Evolutionary conservation across 345 rosid genomes (phyloP).

Genomic region (Boechera divaricarpa): DNA sequence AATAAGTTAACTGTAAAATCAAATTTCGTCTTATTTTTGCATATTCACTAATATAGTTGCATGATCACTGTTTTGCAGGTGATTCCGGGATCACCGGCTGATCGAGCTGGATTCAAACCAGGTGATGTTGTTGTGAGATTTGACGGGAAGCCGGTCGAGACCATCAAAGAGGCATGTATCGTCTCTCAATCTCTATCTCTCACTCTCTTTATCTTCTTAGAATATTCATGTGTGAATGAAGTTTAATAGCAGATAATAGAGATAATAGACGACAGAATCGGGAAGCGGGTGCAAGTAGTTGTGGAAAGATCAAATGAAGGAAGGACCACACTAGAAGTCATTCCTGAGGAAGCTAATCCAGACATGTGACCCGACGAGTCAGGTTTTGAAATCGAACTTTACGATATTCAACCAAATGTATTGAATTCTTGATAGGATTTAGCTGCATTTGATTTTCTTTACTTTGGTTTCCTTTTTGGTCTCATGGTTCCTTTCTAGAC

Average conservation of each 20-base stretch:
- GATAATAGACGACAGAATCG: conserved; percentile 70
- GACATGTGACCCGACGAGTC: conserved; percentile 42
- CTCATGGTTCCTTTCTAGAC: background rate
- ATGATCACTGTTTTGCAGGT: conserved; percentile 52
- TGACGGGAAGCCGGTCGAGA: conserved; percentile 75
- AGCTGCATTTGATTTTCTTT: background rate
- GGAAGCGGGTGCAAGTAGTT: conserved; percentile 58
- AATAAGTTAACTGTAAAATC: background rate
- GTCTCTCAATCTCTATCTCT: background rate
- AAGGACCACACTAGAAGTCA: conserved; percentile 53
- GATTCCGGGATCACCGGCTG: conserved; percentile 89
- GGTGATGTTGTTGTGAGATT: conserved; percentile 83
- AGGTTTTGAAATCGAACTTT: background rate
- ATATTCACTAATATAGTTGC: background rate
- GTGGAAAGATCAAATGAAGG: conserved; percentile 67
- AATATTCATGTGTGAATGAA: conserved; percentile 2
- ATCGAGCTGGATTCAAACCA: conserved; percentile 81
- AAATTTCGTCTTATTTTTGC: background rate
- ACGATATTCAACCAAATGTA: background rate
- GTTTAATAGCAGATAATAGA: conserved; percentile 60
- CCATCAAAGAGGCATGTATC: conserved; percentile 68
- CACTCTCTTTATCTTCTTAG: background rate
- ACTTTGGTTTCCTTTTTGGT: background rate
- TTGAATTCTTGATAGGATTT: background rate
- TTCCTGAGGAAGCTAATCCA: conserved; percentile 83